phyloP scores from a whole-genome alignment of 2,329 filamentous ascomycete species.

The Shiraia sp. region DNA sequence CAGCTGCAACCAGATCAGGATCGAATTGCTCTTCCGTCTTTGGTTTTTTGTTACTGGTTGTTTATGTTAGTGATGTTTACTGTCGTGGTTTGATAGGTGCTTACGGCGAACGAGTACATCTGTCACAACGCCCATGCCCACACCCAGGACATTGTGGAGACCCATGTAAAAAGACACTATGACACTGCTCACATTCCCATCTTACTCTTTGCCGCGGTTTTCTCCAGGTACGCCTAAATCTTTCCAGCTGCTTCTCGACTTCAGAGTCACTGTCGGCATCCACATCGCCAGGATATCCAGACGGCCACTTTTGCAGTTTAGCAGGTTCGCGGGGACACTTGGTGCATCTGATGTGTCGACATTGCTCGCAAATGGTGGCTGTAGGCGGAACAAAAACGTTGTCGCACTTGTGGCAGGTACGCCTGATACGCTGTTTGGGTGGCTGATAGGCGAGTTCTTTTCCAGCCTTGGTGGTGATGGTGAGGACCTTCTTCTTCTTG shows the following conservation, averaged over 20 bases:
- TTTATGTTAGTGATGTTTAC: conserved; percentile 9
- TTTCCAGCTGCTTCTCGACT: conserved; percentile 29
- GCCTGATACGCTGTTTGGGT: conserved; percentile 72
- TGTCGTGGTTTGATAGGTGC: conserved; percentile 15
- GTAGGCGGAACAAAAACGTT: conserved; percentile 58
- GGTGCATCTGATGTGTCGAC: conserved; percentile 74
- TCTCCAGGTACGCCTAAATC: conserved; percentile 45
- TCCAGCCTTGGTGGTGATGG: conserved; percentile 66
- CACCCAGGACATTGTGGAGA: conserved; percentile 64
- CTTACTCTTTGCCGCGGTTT: conserved; percentile 51
- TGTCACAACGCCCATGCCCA: conserved; percentile 61
- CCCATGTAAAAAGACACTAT: conserved; percentile 60
- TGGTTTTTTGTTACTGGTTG: conserved; percentile 58
- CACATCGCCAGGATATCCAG: conserved; percentile 70
- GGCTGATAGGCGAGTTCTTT: conserved; percentile 73
- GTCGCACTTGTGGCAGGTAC: conserved; percentile 76
- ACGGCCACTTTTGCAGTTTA: conserved; percentile 70
- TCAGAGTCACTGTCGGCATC: conserved; percentile 40
- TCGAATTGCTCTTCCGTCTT: conserved; percentile 61
- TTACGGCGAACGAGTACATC: conserved; percentile 60
- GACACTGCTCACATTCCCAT: conserved; percentile 65
- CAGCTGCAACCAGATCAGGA: conserved; percentile 60
- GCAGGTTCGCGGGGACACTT: conserved; percentile 79
- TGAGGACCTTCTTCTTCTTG: conserved; percentile 56
- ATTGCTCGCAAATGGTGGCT: conserved; percentile 67